Conservation (phyloP, 805 yeast genomes). For the Clavispora vitiphila region DNA sequence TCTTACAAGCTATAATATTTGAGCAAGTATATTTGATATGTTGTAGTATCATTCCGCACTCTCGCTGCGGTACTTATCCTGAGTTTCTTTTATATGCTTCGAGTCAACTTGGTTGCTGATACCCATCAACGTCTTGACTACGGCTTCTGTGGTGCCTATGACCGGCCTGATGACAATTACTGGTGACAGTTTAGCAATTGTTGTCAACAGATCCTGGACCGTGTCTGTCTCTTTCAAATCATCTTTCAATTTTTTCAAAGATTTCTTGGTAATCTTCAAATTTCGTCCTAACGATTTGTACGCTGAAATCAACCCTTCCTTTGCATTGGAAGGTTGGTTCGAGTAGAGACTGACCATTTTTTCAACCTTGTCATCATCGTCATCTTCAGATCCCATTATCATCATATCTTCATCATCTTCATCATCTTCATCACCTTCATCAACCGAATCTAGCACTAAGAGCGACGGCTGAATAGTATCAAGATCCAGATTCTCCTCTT, state of each 20-base stretch:
- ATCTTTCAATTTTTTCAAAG: conserved; percentile 53
- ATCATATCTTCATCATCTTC: neutral
- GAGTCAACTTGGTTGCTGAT: conserved; percentile 77
- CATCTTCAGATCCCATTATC: conserved; percentile 3
- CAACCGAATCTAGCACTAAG: conserved; percentile 17
- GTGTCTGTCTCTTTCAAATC: conserved; percentile 62
- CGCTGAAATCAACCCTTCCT: conserved; percentile 73
- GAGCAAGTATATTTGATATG: neutral
- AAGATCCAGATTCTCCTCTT: conserved; percentile 17
- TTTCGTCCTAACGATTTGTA: conserved; percentile 68
- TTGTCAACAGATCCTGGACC: conserved; percentile 61
- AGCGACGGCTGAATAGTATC: conserved; percentile 18
- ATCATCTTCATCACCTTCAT: neutral
- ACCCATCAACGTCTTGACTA: conserved; percentile 78
- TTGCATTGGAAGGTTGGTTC: conserved; percentile 69
- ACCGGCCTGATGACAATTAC: conserved; percentile 76
- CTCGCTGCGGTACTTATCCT: conserved; percentile 56
- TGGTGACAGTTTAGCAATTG: conserved; percentile 74
- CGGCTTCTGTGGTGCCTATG: conserved; percentile 89
- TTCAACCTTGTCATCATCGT: conserved; percentile 28
- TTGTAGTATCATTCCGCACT: neutral
- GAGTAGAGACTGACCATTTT: conserved; percentile 67
- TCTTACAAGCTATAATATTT: no score
- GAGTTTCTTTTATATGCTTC: conserved; percentile 48
- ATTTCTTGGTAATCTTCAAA: conserved; percentile 58